Conservation (phyloP, 768 basidiomycete species). For the Amanita fuliginea region DNA sequence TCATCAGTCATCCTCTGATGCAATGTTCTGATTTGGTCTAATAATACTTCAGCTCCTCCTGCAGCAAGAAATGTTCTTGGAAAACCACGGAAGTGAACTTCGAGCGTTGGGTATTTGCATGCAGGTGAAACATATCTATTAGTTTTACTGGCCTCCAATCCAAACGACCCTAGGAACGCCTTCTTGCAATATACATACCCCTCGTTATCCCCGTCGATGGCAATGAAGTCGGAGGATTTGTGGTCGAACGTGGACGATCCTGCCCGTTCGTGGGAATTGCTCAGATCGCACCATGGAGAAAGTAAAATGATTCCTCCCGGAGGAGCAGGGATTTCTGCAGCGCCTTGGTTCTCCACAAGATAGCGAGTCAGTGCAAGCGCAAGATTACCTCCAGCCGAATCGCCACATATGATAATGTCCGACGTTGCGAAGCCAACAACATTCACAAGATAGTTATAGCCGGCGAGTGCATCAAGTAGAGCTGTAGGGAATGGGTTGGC, state of each 20-base stretch:
- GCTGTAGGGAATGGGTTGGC: constrained; percentile 64
- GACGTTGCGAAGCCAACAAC: constrained; percentile 42
- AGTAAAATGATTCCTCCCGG: constrained; percentile 40
- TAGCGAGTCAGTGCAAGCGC: constrained; percentile 53
- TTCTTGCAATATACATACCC: constrained; percentile 20
- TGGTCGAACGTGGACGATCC: constrained; percentile 26
- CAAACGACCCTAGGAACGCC: constrained; percentile 39
- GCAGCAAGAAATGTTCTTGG: constrained; percentile 49
- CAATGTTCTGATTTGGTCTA: constrained; percentile 39
- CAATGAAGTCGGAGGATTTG: constrained; percentile 26
- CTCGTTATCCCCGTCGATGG: constrained; percentile 13
- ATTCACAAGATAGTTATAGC: constrained; percentile 60
- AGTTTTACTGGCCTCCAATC: constrained; percentile 28
- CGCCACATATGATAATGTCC: constrained; percentile 58
- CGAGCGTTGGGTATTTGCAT: constrained; percentile 25
- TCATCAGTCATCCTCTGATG: constrained; percentile 38
- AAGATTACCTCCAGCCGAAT: constrained; percentile 73
- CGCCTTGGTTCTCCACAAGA: constrained; percentile 36
- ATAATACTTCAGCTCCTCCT: constrained; percentile 47
- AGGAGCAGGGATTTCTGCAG: constrained; percentile 26
- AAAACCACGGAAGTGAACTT: constrained; percentile 40
- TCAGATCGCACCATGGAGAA: constrained; percentile 47
- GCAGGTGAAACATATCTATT: constrained; percentile 54
- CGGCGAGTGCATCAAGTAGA: constrained; percentile 63
- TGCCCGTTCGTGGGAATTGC: constrained; percentile 25